A percentile compares a stretch with the other conserved stretches of the same genome.
These are phyloP conservation scores for Tricholomella constricta DNA, from an alignment of 768 basidiomycete species.

Conservation along the genomic window DNA sequence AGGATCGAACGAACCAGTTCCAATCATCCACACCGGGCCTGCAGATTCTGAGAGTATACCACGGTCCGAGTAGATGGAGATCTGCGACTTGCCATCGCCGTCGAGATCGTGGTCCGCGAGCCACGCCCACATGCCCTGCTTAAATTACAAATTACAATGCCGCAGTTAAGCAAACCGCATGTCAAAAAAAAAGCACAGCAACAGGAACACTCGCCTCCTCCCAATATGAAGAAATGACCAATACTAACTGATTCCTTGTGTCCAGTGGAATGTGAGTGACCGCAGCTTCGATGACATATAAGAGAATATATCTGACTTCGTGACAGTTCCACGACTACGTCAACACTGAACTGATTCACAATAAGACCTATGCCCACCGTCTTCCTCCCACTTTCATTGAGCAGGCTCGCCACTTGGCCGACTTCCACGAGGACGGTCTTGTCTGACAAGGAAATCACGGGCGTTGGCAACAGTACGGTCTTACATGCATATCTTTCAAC, in stretches of 20 bases:
- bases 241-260: too few relatives aligned
- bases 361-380: constrained; percentile 77
- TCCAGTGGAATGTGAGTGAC: too few relatives aligned
- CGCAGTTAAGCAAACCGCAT: not conserved
- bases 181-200: not conserved
- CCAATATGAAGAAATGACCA: too few relatives aligned
- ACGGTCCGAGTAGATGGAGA: constrained; percentile 64
- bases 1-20: constrained; percentile 48
- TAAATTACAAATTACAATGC: constrained; percentile 1
- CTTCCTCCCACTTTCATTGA: constrained; percentile 79
- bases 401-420: constrained; percentile 72
- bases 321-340: constrained; percentile 75
- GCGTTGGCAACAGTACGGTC: constrained; percentile 80
- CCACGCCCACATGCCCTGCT: too few relatives aligned
- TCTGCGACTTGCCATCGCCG: constrained; percentile 43
- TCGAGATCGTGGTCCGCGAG: constrained; percentile 83
- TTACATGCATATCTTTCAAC: not conserved
- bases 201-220: constrained; percentile 52
- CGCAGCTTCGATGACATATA: too few relatives aligned
- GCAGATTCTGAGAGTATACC: constrained; percentile 72
- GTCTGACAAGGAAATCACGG: constrained; percentile 56
- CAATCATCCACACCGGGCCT: constrained; percentile 84
- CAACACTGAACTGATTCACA: constrained; percentile 75
- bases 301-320: too few relatives aligned
- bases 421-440: constrained; percentile 86